Base-by-base conservation (phyloP, 225 moss, liverwort and hornwort species). In the Bryoerythrophyllum caledonicum region DNA sequence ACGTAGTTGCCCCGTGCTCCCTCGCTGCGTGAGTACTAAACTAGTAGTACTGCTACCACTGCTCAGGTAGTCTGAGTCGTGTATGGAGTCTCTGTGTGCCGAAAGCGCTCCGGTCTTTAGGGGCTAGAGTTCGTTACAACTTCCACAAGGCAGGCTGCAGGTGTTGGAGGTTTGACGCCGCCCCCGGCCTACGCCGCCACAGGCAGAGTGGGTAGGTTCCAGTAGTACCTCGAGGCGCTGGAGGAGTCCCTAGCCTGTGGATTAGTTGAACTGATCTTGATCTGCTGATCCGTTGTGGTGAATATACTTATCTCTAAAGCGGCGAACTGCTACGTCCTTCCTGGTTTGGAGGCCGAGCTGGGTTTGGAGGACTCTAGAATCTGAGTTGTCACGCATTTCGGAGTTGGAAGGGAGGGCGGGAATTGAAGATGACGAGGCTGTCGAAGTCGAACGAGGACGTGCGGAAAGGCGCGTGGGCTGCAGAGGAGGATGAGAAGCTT, bases 401-500 rank as follows among this genome's bases (percentile, higher is more conserved):
- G 34, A 34, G 34, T 34, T 6, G 34, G 34, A 6, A 34, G 44
- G 4, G 44, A 40, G 40, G 40, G 10, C 34, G 34, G 34, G 6
- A 11, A 40, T 40, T 40, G 60, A 91, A 70, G 82, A 96, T 97
- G 96, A 92, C 94, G 54, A 85, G 92, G 79, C 86, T 90, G 35
- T 82, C 91, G 51, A 94, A 92, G 81, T 84, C 90, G 30, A 86
- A 71, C 78, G 96, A 97, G 66, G 96, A 94, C 75, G 83, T 97
- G 54, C 90, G 96, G 24, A 97, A 97, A 81, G 96, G 96, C 27
- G 96, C 96, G 10, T 97, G 96, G 96, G 92, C 94, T 51, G 84
- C 94, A 14, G 96, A 97, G 80, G 96, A 97, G 78, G 96, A 97
- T 68, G 96, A 97, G 54, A 97, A 94, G 70, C 82, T 97, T 38